Base-by-base conservation (phyloP, 768 basidiomycete species). In the Russula compacta region DNA sequence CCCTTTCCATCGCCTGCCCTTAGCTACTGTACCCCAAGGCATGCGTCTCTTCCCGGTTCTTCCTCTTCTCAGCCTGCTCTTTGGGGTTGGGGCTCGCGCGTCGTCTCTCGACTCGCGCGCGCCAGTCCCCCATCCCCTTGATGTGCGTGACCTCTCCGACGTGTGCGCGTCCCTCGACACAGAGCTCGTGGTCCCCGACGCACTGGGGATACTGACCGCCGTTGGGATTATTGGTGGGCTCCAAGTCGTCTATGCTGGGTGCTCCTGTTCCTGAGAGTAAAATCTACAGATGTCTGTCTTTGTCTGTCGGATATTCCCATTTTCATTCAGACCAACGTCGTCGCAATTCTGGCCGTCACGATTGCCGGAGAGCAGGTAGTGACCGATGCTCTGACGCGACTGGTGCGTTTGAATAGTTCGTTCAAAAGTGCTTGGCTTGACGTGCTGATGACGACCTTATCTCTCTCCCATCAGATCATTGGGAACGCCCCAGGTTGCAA, bases 271-370 rank as follows among this genome's bases (percentile, higher is more conserved):
- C 15, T 32, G 39, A 53, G 39, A 43, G 19, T 4, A 1, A 47
- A 1, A 47, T 17, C 14, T 11, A 56, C 64, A 79, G 79, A 73
- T 43, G 67, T 72, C 3, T 82, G 81, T 51, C 64, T 80, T 36
- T 82, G 81, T 61, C 35, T 77, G 15, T 77, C 78, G 15, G 69
- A 58, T 7, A 58, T 81, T 35, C 72, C 74, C 0, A 56, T 56
- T 29, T 75, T 77, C 63, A 53, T 79, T 4, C 21, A 68, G 6
- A 70, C 72, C 6, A 73, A 77, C 54, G 7, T 64, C 0, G 49
- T 74, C n/a, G 69, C 72, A 6, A 60, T 70, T 9, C 50, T 67
- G 21, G 77, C 72, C 8, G 70, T 71, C 40, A 65, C 60, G 0
- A 40, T 74, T 14, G 70, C 65, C 12, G 79, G 79, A 33, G 66